phyloP scores from a whole-genome alignment of 148 eudicot genomes.

The Cornus florida region DNA sequence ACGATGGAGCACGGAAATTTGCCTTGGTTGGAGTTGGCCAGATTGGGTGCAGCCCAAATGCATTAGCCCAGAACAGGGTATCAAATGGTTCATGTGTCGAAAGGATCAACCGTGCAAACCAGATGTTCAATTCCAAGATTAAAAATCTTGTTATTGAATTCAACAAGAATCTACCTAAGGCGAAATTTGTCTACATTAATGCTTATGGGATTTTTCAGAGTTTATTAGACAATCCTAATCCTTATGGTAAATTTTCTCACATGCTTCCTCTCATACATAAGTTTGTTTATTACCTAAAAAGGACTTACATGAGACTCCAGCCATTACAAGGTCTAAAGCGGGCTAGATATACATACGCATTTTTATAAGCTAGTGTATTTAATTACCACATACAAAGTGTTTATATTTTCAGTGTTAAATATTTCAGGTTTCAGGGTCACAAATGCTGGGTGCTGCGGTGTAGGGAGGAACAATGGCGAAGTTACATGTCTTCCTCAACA shows the following conservation, averaged over 20 bases:
- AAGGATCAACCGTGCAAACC: conserved; percentile 9
- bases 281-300: no score
- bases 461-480: not conserved
- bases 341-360: no score
- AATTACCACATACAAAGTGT: no score
- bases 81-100: conserved; percentile 45
- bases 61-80: conserved; percentile 36
- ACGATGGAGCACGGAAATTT: conserved; percentile 56
- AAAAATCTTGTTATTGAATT: conserved; percentile 31
- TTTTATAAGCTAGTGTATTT: no score
- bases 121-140: conserved; percentile 33
- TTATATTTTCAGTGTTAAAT: not conserved
- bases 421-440: not conserved
- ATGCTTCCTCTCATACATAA: no score
- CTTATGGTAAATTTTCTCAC: conserved; percentile 21
- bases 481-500: conserved; percentile 26
- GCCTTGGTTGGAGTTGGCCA: conserved; percentile 49
- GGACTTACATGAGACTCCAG: no score
- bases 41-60: conserved; percentile 45
- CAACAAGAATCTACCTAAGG: conserved; percentile 18
- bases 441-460: conserved; percentile 5
- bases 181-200: conserved; percentile 7
- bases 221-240: conserved; percentile 21
- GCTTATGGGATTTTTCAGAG: conserved; percentile 37
- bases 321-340: no score